A percentile compares a stretch with the other conserved stretches of the same genome.
Conservation (phyloP, 306 rosid genomes). For the Vigna trinervia region DNA sequence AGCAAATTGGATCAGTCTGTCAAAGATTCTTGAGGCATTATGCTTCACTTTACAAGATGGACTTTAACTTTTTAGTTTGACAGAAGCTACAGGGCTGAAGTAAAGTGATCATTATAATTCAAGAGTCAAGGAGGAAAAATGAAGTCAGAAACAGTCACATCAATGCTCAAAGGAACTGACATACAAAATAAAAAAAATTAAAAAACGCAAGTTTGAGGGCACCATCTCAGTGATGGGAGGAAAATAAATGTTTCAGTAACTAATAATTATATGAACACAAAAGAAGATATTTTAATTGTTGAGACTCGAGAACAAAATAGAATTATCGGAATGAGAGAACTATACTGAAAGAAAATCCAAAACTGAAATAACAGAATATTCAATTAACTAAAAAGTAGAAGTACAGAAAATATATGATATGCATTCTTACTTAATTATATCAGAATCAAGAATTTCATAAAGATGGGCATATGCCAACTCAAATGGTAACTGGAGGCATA, state of each 20-base stretch:
- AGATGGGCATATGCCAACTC: slow-evolving; percentile 98
- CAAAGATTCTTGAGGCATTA: not conserved
- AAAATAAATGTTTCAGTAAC: slow-evolving; percentile 11
- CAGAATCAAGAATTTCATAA: slow-evolving; percentile 70
- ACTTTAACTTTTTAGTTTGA: not conserved
- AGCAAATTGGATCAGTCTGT: not conserved
- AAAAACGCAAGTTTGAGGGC: not conserved
- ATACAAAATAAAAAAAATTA: not conserved
- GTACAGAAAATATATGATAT: slow-evolving; percentile 17
- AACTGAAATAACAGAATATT: slow-evolving; percentile 23
- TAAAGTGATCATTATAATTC: not conserved
- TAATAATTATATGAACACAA: slow-evolving; percentile 7
- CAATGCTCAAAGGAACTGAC: not conserved
- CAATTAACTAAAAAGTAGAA: slow-evolving; percentile 36
- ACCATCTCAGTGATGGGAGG: not conserved
- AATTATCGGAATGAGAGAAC: slow-evolving; percentile 10
- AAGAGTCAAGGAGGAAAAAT: not conserved
- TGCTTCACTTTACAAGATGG: not conserved
- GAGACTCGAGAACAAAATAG: slow-evolving; percentile 1
- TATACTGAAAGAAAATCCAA: not conserved
- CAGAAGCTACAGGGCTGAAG: not conserved
- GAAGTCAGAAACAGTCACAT: not conserved
- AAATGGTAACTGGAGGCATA: slow-evolving; percentile 96
- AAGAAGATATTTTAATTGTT: not conserved
- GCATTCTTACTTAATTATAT: slow-evolving; percentile 72